Base-by-base conservation (phyloP, 208 protist genomes). In the Leishmania tropica region DNA sequence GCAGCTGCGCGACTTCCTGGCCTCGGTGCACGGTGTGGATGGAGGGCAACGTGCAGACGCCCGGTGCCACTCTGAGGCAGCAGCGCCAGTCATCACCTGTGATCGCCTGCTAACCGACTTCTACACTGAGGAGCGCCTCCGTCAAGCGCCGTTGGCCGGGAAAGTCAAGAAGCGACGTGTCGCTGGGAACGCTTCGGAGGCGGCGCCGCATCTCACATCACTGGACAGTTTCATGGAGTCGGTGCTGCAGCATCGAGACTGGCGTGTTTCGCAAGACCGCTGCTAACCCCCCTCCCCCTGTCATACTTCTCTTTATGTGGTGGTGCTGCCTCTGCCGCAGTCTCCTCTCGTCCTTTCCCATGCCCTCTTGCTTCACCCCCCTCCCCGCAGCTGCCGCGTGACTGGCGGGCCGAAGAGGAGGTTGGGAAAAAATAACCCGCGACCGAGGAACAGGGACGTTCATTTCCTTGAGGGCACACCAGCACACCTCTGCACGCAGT, bases 1-100 rank as follows among this genome's bases (percentile, higher is more conserved):
- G 31, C 84, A 87, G 45, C 72, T 96, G 15, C 86, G 87, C 28
- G 77, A 81, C 75, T 80, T 62, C 37, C 15, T 88, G 37, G 40
- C n/a, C 19, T 64, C 51, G 62, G 35, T 11, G 31, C 13, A 53
- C 37, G 4, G 54, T 37, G 5, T 45, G 24, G 35, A 19, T 40
- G 75, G 37, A 24, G 24, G 4, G 15, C 15, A 21, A 58, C 5
- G 53, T 48, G 56, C 54, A 40, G 75, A 31, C 19, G 10, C 31
- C 35, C 40, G 17, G 48, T 45, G n/a, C 35, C 21, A 24, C 31
- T 0, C 73, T 10, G 73, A 21, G 40, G 24, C 40, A 78, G 35
- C 40, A 42, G 56, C 31, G 10, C 76, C 81, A 13, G 70, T 81
- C 45, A 74, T 85, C 62, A 85, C 81, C 3, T 81, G 77, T 47